These are phyloP conservation scores for Silene uniflora DNA, from an alignment of 148 eudicot genomes.

Conservation along the genomic window DNA sequence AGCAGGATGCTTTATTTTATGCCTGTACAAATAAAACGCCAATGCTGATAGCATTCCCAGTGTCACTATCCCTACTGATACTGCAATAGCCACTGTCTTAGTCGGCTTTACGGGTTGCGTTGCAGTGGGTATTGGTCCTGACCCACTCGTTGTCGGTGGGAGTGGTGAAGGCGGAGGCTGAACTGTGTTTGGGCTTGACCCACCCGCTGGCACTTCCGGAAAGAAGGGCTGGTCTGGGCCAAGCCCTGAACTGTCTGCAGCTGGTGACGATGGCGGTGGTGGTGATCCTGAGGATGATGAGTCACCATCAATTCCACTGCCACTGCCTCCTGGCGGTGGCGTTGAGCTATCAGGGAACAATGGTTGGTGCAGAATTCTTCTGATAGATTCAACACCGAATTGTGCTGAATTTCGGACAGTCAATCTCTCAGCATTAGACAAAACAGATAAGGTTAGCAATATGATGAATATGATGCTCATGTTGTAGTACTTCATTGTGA, in stretches of 20 bases:
- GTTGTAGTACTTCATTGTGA: conserved; percentile 27
- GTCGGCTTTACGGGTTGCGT: conserved; percentile 50
- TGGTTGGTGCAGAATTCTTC: conserved; percentile 84
- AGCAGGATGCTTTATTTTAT: conserved; percentile 35
- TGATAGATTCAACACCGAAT: conserved; percentile 14
- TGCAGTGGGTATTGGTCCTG: conserved; percentile 46
- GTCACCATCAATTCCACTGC: not conserved
- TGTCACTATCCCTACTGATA: conserved; percentile 68
- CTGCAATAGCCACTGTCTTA: conserved; percentile 71
- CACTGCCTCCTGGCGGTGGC: conserved; percentile 39
- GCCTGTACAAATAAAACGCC: conserved; percentile 69
- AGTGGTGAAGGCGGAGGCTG: conserved; percentile 27
- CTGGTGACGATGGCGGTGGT: conserved; percentile 39
- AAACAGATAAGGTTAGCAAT: conserved; percentile 24
- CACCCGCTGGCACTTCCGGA: conserved; percentile 69
- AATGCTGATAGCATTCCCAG: conserved; percentile 79
- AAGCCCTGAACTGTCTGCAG: conserved; percentile 29
- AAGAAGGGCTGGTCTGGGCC: conserved; percentile 75
- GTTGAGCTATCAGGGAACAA: conserved; percentile 54
- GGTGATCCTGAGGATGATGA: conserved; percentile 22
- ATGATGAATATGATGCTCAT: conserved; percentile 17
- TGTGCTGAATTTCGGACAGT: conserved; percentile 12
- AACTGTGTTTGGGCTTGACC: conserved; percentile 32
- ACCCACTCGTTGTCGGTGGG: conserved; percentile 27
- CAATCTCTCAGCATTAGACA: conserved; percentile 12